Evolutionary conservation across 352 stramenopile species (phyloP), one percentile per base, ranked within the genome.

Genomic region (Globisporangium sylvaticum): DNA sequence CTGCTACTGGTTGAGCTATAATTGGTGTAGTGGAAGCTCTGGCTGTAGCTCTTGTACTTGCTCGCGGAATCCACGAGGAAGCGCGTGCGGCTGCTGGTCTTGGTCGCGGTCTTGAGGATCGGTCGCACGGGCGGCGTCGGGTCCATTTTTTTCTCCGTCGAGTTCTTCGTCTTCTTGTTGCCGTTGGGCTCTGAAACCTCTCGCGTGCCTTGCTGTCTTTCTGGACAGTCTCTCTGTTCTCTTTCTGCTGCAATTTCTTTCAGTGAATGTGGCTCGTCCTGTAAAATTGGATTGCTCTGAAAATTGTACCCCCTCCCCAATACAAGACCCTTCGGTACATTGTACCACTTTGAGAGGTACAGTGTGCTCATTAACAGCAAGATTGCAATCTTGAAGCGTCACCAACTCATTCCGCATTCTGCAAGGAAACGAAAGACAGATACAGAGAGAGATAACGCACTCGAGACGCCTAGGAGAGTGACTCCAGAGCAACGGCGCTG

Each of bases 91-190:
- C 10, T 64, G 52, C 58, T 44, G 4, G 65, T 70, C 59, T 66
- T 70, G 32, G 64, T 70, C 56, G 68, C 62, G 29, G 56, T 67
- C 73, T 91, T 92, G 63, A 92, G 80, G 62, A 92, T 92, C 62
- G 84, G 81, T 3, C 82, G 76, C 71, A 79, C 71, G 12, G 50
- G 39, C 37, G 65, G 53, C 22, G 50, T 56, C 53, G 65, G 39
- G 22, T 65, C 53, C 52, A 61, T 61, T 61, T 48, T 61, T n/a
- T n/a, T 61, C 54, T 42, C 20, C 37, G 56, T 66, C 29, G 2
- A 20, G 15, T 4, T 53, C 22, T 4, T 53, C 22, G 24, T n/a
- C 12, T 44, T 44, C 14, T 31, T 14, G 44, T 39, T 53, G 58
- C 34, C 3, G 39, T 37, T 64, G 20, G 4, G 9, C n/a, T 29